Base-by-base conservation (phyloP, 2,329 filamentous ascomycete genomes). In the Curvularia spicifera region DNA sequence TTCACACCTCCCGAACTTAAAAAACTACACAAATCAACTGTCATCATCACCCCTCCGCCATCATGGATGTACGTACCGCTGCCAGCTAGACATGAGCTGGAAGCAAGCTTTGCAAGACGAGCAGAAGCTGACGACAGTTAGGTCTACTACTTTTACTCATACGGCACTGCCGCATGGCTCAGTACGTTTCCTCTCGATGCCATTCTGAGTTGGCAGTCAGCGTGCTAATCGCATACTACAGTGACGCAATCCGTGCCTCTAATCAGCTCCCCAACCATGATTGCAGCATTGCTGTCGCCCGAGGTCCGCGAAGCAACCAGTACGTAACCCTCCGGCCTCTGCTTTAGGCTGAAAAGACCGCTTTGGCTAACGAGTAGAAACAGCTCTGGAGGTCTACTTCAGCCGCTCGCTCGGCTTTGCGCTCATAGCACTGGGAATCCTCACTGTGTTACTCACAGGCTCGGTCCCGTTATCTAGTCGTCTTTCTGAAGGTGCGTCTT, bases 331-430 rank as follows among this genome's bases (percentile, higher is more conserved):
- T 24, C n/a, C 5, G 18, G 28, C 0, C 12, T 40, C 33, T 1
- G 12, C 18, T 31, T 22, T 15, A 12, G 22, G 4, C n/a, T 4
- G 28, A 47, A 6, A 1, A 3, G 8, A 10, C 22, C 33, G 12
- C 4, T 7, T 18, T 12, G n/a, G 28, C 40, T 59, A 61, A 63
- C 31, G 15, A 12, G 0, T 6, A 2, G 42, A 44, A 48, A 15
- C 64, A 86, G 87, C 78, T 24, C 80, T 91, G 31, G 89, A 93
- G 76, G 78, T 85, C 55, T 94, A 94, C 82, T 88, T 93, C 74
- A 87, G 87, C 51, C 89, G 90, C 42, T 86, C 84, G 28, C 83
- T 92, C 1, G 91, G 89, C 62, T 80, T 93, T 56, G 80, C 87
- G 29, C 83, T 92, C 44, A 79, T 93, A 22, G 79, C 86, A 9